Evolutionary conservation across 371 early-diverging fungal species (phyloP), one percentile per base, ranked within the genome.

Genomic region (Mucor sp.): DNA sequence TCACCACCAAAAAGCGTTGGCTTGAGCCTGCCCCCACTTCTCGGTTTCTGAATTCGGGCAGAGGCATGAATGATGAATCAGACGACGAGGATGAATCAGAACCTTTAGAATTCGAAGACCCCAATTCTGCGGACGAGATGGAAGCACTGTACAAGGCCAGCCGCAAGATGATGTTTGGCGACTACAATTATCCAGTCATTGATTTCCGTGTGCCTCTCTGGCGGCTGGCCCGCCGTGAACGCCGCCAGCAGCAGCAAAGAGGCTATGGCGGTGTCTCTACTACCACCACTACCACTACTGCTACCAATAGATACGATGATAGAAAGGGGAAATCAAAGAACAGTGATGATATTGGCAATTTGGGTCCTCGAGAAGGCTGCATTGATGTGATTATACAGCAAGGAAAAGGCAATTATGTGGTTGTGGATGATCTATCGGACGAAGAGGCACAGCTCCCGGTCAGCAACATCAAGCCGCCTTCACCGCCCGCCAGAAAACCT

Each of bases 1-100:
- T 91, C 15, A 93, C 93, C 4, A 81, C 89, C 9, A 80, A 84
- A 58, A 93, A 92, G 47, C 92, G 91, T 69, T 94, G 94, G 94
- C 66, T 93, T 6, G 82, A 78, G 48, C 84, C 82, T 28, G 82
- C 81, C 6, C 84, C 80, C 0, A 76, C 79, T 1, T 81, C 84
- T 4, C 66, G 70, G 4, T 84, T 68, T 59, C 35, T 81, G 6
- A 75, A 62, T 19, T 56, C 72, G 9, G 55, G 67, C 5, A 64
- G 79, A 28, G 80, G 76, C 15, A 74, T 75, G 63, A 74, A 80
- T 57, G 84, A 78, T 9, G 81, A 79, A 28, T 33, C 59, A 0
- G 72, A 71, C 6, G 32, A 41, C 7, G 71, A 69, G 1, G 70
- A 74, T 17, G 60, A 57, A 12, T 21, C 62, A 0, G 79, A 78